Percentiles rank a stretch among this genome's conserved stretches.
phyloP scores from a whole-genome alignment of 208 protist genomes.

The Trypanosoma boissoni region DNA sequence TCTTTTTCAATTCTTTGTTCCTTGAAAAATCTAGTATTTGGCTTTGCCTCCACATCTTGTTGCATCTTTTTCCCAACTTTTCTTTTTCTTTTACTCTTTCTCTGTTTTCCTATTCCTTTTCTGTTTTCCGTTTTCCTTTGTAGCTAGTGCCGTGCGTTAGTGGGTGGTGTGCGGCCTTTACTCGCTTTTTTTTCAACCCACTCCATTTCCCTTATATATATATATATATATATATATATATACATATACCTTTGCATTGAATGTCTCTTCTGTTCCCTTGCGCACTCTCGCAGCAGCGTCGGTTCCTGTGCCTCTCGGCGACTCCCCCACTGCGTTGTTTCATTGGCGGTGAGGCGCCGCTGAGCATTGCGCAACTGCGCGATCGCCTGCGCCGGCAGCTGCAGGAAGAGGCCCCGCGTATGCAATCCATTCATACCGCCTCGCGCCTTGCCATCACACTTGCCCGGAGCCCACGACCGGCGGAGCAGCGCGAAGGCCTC shows the following conservation, averaged over 20 bases:
- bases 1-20: not conserved
- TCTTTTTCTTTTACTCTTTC: not conserved
- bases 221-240: too few relatives aligned
- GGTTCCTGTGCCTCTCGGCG: not conserved
- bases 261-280: too few relatives aligned
- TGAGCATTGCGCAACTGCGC: constrained; percentile 22
- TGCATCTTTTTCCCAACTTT: not conserved
- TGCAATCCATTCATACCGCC: constrained; percentile 61
- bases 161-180: not conserved
- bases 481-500: constrained; percentile 70
- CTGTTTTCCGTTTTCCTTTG: not conserved
- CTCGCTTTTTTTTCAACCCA: too few relatives aligned
- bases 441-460: constrained; percentile 60
- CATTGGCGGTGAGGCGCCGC: constrained; percentile 10
- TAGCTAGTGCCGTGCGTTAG: not conserved
- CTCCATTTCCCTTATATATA: too few relatives aligned
- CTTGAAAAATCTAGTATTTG: too few relatives aligned
- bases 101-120: not conserved
- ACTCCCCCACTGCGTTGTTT: constrained; percentile 5
- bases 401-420: constrained; percentile 15
- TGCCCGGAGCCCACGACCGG: constrained; percentile 35
- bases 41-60: too few relatives aligned
- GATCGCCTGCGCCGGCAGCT: constrained; percentile 15
- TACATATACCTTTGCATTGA: too few relatives aligned
- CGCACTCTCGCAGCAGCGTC: not conserved